Evolutionary conservation across 495 filamentous ascomycete genomes (phyloP).

Genomic region (Lasiosphaeriaceae sp.): DNA sequence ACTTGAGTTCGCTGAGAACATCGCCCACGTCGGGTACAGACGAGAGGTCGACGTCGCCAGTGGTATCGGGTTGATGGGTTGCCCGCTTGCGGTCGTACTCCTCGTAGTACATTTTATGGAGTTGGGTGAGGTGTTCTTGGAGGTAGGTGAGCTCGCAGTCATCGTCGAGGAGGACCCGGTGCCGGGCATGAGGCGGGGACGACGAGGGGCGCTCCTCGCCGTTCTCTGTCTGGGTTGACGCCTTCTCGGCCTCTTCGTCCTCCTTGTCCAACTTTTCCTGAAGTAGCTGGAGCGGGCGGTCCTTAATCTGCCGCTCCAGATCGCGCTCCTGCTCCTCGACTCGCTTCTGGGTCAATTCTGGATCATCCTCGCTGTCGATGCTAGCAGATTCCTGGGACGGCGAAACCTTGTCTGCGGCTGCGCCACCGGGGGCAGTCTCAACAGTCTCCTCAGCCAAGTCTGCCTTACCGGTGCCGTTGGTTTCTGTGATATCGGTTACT

Average conservation of each 20-base stretch:
- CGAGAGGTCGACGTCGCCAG: constrained; percentile 49
- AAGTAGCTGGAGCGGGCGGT: constrained; percentile 79
- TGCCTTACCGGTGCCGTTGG: constrained; percentile 8
- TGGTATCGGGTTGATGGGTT: constrained; percentile 17
- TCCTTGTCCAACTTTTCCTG: constrained; percentile 85
- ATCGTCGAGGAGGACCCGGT: constrained; percentile 81
- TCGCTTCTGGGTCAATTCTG: constrained; percentile 67
- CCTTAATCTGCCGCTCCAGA: constrained; percentile 82
- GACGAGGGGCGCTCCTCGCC: constrained; percentile 28
- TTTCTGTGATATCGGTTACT: constrained; percentile 16
- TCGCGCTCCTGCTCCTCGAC: constrained; percentile 77
- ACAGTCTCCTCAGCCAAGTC: constrained; percentile 16
- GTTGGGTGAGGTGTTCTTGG: constrained; percentile 63
- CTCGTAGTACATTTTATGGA: constrained; percentile 78
- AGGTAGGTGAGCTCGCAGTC: constrained; percentile 75
- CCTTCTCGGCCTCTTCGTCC: constrained; percentile 60
- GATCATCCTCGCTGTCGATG: constrained; percentile 72
- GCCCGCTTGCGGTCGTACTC: constrained; percentile 54
- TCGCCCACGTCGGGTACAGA: constrained; percentile 80
- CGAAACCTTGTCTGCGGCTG: constrained; percentile 37
- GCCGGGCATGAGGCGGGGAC: constrained; percentile 46
- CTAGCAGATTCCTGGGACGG: constrained; percentile 71
- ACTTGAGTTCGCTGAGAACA: constrained; percentile 77
- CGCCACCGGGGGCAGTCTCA: not conserved
- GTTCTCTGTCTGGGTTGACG: constrained; percentile 37